Evolutionary conservation across 805 yeast species (phyloP), one percentile per base, ranked within the genome.

Genomic region (Candida incommunis): DNA sequence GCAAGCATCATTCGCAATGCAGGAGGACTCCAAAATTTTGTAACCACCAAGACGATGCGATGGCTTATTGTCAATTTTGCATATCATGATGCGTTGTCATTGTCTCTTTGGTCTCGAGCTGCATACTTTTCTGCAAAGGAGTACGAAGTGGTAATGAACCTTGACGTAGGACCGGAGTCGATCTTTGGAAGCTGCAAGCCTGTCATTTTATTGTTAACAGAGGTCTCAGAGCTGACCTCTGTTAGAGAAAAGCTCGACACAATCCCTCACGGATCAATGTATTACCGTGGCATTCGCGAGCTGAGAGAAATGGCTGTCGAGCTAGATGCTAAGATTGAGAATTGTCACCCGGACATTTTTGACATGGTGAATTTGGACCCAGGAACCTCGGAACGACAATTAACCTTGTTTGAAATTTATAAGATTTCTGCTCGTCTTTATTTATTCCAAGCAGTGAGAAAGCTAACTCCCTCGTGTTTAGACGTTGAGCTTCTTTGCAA

Each of bases 21-120:
- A 48, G 87, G 87, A n/a, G 90, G 88, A 0, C 61, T 80, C 22
- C 56, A 58, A 40, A 61, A 58, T 31, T 69, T 76, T 59, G 70
- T 68, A 48, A 65, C 62, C 25, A 70, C 72, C 56, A 72, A 72
- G 49, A 78, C 75, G 50, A 60, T 78, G 50, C 76, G 79, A 50
- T 82, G 86, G 80, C 64, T 82, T 44, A 74, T 80, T 18, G 75
- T 83, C 3, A 82, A 78, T 60, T 82, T 80, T 62, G 84, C 84
- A 1, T 82, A 82, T 56, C 94, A 82, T 59, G 92, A 82, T 57
- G 70, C 82, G 27, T 65, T 80, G 52, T 75, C 86, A 1, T 71
- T 78, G 41, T 73, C 80, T 13, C 68, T 72, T 15, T 46, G 45
- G 1, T 65, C 71, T 45, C 75, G 77, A 26, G 60, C 20, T 11